phyloP scores from a whole-genome alignment of 495 filamentous ascomycete species.

The Podospora pseudoanserina region DNA sequence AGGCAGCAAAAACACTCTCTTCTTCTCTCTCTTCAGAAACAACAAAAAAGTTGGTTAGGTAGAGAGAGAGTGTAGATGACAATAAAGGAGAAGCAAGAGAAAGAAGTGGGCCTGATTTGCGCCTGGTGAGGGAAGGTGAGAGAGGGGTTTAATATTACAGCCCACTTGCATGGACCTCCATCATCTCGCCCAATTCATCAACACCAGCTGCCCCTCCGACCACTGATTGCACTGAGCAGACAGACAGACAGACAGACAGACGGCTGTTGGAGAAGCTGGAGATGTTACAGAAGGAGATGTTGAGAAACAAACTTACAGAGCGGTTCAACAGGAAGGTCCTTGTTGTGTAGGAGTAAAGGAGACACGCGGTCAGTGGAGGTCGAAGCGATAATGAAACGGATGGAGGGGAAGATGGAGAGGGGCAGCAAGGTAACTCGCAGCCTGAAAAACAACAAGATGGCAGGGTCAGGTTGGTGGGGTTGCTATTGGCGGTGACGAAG shows the following conservation, averaged over 20 bases:
- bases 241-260: background rate
- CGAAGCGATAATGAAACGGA: constrained; percentile 26
- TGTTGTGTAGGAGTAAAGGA: background rate
- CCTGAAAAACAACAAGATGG: constrained; percentile 28
- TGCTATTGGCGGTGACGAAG: constrained; percentile 21
- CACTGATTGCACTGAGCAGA: too few relatives aligned
- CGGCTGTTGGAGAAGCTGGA: background rate
- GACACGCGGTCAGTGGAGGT: background rate
- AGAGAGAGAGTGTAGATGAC: background rate
- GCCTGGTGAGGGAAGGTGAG: constrained; percentile 4
- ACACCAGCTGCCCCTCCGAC: constrained; percentile 6
- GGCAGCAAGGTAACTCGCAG: constrained; percentile 1
- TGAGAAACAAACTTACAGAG: too few relatives aligned
- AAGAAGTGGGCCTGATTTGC: constrained; percentile 9
- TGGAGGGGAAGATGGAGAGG: constrained; percentile 24
- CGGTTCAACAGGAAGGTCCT: too few relatives aligned
- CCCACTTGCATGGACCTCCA: background rate
- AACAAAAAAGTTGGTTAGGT: background rate
- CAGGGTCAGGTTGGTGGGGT: constrained; percentile 23
- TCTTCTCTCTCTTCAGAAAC: too few relatives aligned
- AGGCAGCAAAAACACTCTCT: too few relatives aligned
- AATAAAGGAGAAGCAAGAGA: background rate
- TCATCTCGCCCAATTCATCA: background rate
- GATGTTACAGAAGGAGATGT: too few relatives aligned
- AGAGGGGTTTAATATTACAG: constrained; percentile 2